phyloP scores from a whole-genome alignment of 257 asterid genomes.

The Euphrasia confusa region DNA sequence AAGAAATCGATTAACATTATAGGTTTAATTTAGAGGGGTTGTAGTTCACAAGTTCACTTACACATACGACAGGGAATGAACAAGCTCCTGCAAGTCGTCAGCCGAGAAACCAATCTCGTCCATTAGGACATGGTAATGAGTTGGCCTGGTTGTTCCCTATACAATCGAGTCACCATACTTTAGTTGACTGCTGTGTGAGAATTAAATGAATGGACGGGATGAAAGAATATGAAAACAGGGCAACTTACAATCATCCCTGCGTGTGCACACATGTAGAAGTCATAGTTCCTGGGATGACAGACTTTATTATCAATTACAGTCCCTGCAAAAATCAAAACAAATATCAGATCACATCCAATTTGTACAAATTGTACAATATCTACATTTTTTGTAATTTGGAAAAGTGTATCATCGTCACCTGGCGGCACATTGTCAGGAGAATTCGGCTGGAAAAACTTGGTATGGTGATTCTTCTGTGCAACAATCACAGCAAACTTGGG shows the following conservation, averaged over 20 bases:
- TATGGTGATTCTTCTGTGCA: conserved; percentile 93
- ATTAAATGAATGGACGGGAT: too few species aligned
- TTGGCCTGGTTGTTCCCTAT: conserved; percentile 34
- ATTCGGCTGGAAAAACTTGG: conserved; percentile 70
- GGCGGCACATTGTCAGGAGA: conserved; percentile 89
- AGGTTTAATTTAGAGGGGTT: background rate
- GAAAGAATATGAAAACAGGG: too few species aligned
- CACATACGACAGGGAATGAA: conserved; percentile 76
- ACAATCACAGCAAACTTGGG: conserved; percentile 80
- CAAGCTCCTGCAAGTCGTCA: conserved; percentile 67
- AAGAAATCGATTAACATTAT: background rate
- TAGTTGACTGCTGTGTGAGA: too few species aligned
- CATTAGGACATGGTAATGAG: conserved; percentile 65
- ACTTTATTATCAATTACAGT: conserved; percentile 76
- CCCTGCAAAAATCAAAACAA: conserved; percentile 45
- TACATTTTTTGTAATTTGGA: background rate
- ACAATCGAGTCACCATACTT: background rate
- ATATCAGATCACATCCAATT: background rate
- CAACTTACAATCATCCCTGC: conserved; percentile 61
- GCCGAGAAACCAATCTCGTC: conserved; percentile 72
- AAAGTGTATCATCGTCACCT: conserved; percentile 35
- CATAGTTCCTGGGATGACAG: conserved; percentile 83
- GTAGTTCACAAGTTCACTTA: conserved; percentile 32
- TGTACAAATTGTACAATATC: background rate
- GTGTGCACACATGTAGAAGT: conserved; percentile 85